Evolutionary conservation across 208 protist species (phyloP).

Genomic region (Trypanosoma conorhini): DNA sequence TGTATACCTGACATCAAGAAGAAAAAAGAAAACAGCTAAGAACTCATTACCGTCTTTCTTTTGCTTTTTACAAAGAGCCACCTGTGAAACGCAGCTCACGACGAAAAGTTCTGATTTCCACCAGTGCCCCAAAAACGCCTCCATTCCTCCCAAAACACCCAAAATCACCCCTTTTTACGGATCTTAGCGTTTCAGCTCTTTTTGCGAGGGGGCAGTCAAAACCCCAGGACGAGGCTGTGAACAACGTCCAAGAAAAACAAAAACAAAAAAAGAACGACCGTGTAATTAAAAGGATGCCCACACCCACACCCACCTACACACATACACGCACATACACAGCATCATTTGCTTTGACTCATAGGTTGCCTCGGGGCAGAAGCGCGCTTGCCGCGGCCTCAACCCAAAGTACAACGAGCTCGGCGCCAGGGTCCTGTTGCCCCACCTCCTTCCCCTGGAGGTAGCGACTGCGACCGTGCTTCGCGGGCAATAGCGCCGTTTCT

Average conservation of each 20-base stretch:
- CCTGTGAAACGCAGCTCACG: too few species aligned
- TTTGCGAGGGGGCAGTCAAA: not conserved
- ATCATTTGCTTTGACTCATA: not conserved
- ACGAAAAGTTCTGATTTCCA: too few species aligned
- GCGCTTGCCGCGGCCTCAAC: constrained; percentile 20
- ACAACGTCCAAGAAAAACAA: too few species aligned
- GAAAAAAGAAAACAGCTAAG: constrained; percentile 24
- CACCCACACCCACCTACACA: not conserved
- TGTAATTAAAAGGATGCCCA: too few species aligned
- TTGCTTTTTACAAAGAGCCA: too few species aligned
- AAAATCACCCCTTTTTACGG: too few species aligned
- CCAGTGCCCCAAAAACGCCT: too few species aligned
- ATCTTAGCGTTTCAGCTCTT: too few species aligned
- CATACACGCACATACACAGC: not conserved
- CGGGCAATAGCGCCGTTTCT: constrained; percentile 38
- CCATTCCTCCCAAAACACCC: too few species aligned
- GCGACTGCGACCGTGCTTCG: constrained; percentile 51
- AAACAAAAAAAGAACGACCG: too few species aligned
- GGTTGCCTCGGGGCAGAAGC: constrained; percentile 5
- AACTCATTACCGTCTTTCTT: not conserved
- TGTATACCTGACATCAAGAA: too few species aligned
- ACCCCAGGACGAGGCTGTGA: too few species aligned
- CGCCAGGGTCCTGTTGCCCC: constrained; percentile 53
- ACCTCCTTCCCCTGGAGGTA: constrained; percentile 66
- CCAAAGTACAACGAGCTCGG: constrained; percentile 57